Evolutionary conservation across 148 eudicot genomes (phyloP), one percentile per base, ranked within the genome.

Genomic region (Vaccinium corymbosum): DNA sequence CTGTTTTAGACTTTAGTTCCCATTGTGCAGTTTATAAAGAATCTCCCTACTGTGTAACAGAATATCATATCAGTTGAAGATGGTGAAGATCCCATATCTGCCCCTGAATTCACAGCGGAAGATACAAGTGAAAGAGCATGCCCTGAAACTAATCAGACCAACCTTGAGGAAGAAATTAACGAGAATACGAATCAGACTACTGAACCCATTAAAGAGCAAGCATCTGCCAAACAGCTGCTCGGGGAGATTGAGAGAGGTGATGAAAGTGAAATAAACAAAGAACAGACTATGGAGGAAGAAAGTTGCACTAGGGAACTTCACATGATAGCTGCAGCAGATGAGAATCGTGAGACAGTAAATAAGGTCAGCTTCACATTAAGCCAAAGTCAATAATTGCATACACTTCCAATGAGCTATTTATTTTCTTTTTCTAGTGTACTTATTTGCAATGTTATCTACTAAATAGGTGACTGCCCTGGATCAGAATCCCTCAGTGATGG

Each of bases 331-430:
- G 25, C 22, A 32, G 76, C 4, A 75, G 80, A 74, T 42, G 32
- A 12, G 73, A 68, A 68, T 27, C 17, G 4, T 4, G 42, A 16
- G 25, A 82, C 49, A 76, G 74, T 55, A n/a, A 15, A 72, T 50
- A 51, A 86, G 88, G 88, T 87, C 70, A 86, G 84, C 46, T 51
- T 53, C 57, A 35, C 64, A 7, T 72, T 20, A 25, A 82, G 22
- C 75, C 12, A 38, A 82, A 59, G 68, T 19, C 73, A 82, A 71
- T 2, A 27, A 82, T 32, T 71, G 6, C 38, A 32, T 17, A 32
- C 2, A 0, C 19, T 15, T 15, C 46, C 10, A 71, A 71, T 7
- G 20, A 71, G 72, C 29, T 51, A 64, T 42, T 16, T 68, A 16
- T 7, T 64, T 12, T 48, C 49, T 83, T 62, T 35, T 84, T 81